These are phyloP conservation scores for Chlamydomonas asymmetrica DNA, from an alignment of 139 green algal genomes.

Conservation along the genomic window DNA sequence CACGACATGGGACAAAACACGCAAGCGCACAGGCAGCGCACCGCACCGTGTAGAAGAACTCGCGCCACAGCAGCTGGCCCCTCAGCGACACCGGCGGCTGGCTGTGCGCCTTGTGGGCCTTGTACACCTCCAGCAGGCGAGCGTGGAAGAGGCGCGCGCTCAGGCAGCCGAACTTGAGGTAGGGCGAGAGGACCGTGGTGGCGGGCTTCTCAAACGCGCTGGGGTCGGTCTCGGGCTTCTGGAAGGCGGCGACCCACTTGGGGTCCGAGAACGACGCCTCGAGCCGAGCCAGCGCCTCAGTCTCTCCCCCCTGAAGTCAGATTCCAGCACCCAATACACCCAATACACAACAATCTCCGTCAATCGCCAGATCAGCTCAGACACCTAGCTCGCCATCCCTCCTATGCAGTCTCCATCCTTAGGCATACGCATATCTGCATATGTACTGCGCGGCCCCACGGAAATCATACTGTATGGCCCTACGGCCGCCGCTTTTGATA, in stretches of 20 bases:
- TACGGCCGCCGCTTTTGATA: too few species aligned
- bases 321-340: too few species aligned
- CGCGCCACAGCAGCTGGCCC: constrained; percentile 85
- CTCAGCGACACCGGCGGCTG: constrained; percentile 82
- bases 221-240: constrained; percentile 89
- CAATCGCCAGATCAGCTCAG: too few species aligned
- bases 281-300: constrained; percentile 68
- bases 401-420: too few species aligned
- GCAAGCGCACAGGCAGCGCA: not conserved
- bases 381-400: too few species aligned
- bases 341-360: too few species aligned
- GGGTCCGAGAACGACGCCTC: constrained; percentile 48
- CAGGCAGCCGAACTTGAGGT: constrained; percentile 82
- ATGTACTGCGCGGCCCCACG: too few species aligned
- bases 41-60: constrained; percentile 80
- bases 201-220: constrained; percentile 71
- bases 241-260: constrained; percentile 78
- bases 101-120: constrained; percentile 44
- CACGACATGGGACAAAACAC: too few species aligned
- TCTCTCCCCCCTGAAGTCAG: constrained; percentile 79
- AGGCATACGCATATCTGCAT: too few species aligned
- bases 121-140: constrained; percentile 41
- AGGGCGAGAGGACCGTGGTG: constrained; percentile 87
- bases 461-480: too few species aligned
- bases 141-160: constrained; percentile 37